These are phyloP conservation scores for Roridomyces roridus DNA, from an alignment of 768 basidiomycete genomes.

Conservation along the genomic window DNA sequence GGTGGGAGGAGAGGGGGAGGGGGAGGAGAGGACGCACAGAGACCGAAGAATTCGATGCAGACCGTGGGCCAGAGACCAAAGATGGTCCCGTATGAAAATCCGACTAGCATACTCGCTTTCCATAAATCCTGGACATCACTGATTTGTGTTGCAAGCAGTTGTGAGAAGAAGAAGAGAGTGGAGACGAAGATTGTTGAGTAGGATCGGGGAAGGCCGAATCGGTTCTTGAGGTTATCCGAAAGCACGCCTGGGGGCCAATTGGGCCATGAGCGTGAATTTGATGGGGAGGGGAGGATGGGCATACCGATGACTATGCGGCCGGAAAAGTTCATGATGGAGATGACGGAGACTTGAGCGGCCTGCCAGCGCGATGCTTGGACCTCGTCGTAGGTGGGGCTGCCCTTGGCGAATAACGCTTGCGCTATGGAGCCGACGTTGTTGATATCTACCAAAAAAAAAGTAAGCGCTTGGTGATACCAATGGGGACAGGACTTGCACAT, in stretches of 20 bases:
- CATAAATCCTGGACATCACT: constrained; percentile 70
- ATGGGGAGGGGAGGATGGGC: neutral
- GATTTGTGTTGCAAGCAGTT: constrained; percentile 61
- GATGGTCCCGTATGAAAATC: constrained; percentile 59
- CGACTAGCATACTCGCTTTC: constrained; percentile 53
- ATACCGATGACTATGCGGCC: constrained; percentile 81
- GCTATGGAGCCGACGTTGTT: constrained; percentile 82
- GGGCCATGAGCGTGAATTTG: too few species aligned
- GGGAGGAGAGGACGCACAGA: constrained; percentile 49
- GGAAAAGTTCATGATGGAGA: constrained; percentile 81
- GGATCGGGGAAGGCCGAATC: constrained; percentile 65
- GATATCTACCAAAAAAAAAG: constrained; percentile 60
- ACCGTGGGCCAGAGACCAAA: constrained; percentile 68
- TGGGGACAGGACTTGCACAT: too few species aligned
- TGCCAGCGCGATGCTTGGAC: constrained; percentile 84
- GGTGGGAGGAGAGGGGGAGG: neutral
- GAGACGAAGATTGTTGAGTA: constrained; percentile 75
- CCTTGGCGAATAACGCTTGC: constrained; percentile 72
- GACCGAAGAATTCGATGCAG: constrained; percentile 74
- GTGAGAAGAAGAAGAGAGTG: constrained; percentile 72
- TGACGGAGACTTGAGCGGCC: constrained; percentile 81
- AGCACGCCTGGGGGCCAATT: constrained; percentile 73
- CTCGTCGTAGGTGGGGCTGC: too few species aligned
- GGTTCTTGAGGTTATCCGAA: constrained; percentile 68
- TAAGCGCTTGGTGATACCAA: constrained; percentile 9